These are phyloP conservation scores for Dictyostelium firmibasis DNA, from an alignment of 78 protist species.

Conservation along the genomic window DNA sequence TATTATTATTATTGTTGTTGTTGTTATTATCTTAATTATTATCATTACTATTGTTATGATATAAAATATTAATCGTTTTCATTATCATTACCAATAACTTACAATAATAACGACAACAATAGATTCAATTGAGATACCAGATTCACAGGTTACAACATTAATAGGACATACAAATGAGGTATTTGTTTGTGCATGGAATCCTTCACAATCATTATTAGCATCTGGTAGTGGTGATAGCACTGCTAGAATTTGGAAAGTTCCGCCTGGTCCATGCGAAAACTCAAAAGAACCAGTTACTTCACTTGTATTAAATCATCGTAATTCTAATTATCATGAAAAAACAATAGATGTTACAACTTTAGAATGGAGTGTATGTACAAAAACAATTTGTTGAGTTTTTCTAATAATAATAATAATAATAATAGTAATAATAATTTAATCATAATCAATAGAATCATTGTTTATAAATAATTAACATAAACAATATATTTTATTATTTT, in stretches of 20 bases:
- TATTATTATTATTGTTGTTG: no score
- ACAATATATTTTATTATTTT: neutral
- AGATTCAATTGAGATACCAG: constrained; percentile 44
- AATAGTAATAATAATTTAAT: no score
- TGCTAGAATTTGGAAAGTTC: constrained; percentile 91
- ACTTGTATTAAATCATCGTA: constrained; percentile 26
- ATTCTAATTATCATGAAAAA: neutral
- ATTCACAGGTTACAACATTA: constrained; percentile 58
- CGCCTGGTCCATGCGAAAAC: neutral
- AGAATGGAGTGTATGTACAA: constrained; percentile 89
- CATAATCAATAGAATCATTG: no score
- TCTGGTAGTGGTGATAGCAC: constrained; percentile 93
- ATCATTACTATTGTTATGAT: neutral
- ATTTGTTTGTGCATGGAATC: constrained; percentile 87
- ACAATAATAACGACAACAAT: neutral
- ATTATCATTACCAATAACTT: neutral
- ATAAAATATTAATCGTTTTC: no score
- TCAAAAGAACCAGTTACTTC: neutral
- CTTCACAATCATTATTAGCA: constrained; percentile 37
- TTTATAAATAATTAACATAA: neutral
- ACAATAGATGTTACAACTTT: constrained; percentile 94
- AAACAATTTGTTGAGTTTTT: no score
- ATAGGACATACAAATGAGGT: constrained; percentile 88
- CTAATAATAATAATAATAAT: no score
- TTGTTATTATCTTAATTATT: neutral